phyloP scores from a whole-genome alignment of 2,329 filamentous ascomycete genomes.

The Orbilia ellipsospora region DNA sequence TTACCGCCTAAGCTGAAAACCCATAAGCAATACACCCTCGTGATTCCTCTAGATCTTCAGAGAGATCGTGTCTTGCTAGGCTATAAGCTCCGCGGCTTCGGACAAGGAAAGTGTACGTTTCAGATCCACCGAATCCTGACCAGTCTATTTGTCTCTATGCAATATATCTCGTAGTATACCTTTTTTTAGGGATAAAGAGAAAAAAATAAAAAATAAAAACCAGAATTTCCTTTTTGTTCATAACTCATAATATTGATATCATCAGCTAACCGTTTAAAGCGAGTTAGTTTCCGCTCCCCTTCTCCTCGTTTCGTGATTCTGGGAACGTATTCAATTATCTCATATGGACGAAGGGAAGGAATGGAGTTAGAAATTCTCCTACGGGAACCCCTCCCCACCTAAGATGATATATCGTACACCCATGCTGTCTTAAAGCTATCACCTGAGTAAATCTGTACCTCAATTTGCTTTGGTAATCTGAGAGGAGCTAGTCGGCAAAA shows the following conservation, averaged over 20 bases:
- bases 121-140: slow-evolving; percentile 35
- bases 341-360: slow-evolving; percentile 43
- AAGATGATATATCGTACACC: slow-evolving; percentile 27
- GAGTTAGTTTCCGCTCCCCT: slow-evolving; percentile 35
- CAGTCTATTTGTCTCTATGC: slow-evolving; percentile 29
- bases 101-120: slow-evolving; percentile 58
- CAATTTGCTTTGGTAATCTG: slow-evolving; percentile 30
- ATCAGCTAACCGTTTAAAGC: slow-evolving; percentile 51
- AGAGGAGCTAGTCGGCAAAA: slow-evolving; percentile 42
- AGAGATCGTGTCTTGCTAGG: slow-evolving; percentile 56
- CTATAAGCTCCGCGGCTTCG: slow-evolving; percentile 59
- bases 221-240: slow-evolving; percentile 9
- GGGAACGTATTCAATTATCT: slow-evolving; percentile 26
- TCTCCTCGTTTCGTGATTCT: slow-evolving; percentile 53
- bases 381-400: slow-evolving; percentile 21
- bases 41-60: slow-evolving; percentile 57
- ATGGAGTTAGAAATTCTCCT: slow-evolving; percentile 41
- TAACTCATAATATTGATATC: slow-evolving; percentile 35
- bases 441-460: slow-evolving; percentile 39
- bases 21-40: slow-evolving; percentile 59
- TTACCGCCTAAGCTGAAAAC: slow-evolving; percentile 51
- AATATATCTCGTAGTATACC: slow-evolving; percentile 10
- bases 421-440: slow-evolving; percentile 42
- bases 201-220: too few relatives aligned
- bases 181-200: slow-evolving; percentile 4